Percentiles rank a stretch among this genome's conserved stretches.
Conservation (phyloP, 768 basidiomycete genomes). For the Gelatoporia subvermispora region DNA sequence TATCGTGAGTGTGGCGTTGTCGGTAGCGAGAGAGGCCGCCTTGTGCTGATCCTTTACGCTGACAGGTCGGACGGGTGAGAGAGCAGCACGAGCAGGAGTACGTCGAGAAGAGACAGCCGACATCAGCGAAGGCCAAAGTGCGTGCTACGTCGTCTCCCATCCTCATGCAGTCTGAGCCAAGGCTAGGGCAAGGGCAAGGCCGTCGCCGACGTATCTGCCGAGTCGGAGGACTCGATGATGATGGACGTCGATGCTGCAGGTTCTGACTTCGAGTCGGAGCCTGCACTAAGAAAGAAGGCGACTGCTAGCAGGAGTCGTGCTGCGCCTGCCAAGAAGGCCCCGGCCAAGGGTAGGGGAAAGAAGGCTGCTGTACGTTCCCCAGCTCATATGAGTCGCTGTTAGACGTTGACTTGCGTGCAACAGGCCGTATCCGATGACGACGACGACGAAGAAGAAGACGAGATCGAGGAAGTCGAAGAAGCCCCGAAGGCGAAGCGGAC, state of each 20-base stretch:
- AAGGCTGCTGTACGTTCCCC: slow-evolving; percentile 41
- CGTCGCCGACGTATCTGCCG: slow-evolving; percentile 44
- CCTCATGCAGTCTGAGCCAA: neutral
- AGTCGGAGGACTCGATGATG: slow-evolving; percentile 65
- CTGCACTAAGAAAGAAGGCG: slow-evolving; percentile 42
- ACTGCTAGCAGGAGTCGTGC: slow-evolving; percentile 31
- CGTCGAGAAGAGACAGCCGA: slow-evolving; percentile 38
- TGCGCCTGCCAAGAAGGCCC: slow-evolving; percentile 30
- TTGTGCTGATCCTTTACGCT: neutral
- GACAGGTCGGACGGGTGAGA: slow-evolving; percentile 64
- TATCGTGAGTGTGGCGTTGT: slow-evolving; percentile 42
- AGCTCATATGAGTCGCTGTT: neutral
- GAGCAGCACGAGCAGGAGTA: slow-evolving; percentile 65
- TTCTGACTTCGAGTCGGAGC: slow-evolving; percentile 53
- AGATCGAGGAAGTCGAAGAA: slow-evolving; percentile 47
- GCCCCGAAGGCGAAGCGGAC: slow-evolving; percentile 50
- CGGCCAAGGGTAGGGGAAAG: slow-evolving; percentile 36
- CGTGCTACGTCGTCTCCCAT: neutral
- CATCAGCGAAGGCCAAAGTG: slow-evolving; percentile 41
- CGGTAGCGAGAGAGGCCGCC: neutral
- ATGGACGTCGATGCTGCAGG: slow-evolving; percentile 65
- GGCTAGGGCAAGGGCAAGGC: slow-evolving; percentile 45
- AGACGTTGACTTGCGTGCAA: neutral
- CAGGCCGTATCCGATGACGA: slow-evolving; percentile 44
- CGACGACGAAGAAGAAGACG: slow-evolving; percentile 51